Percentiles rank a stretch among this genome's conserved stretches.
Evolutionary conservation across 176 grass and related monocot species (phyloP).

Genomic region (Triticum turgidum): DNA sequence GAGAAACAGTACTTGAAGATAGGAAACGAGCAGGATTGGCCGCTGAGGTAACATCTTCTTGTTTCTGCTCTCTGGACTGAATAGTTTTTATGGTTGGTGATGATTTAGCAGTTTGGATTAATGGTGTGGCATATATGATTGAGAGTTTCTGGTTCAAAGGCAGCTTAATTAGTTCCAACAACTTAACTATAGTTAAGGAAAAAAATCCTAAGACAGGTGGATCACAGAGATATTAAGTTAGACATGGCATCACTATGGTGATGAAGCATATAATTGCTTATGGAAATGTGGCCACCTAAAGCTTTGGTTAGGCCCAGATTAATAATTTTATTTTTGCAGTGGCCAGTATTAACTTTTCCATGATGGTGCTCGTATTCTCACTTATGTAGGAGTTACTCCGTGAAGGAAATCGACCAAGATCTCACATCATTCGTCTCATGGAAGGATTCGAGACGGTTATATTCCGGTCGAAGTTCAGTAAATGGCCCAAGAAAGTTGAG

Average conservation of each 20-base stretch:
- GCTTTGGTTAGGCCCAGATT: constrained; percentile 8
- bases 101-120: constrained; percentile 18
- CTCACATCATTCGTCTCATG: constrained; percentile 81
- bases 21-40: constrained; percentile 82
- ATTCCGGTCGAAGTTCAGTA: constrained; percentile 85
- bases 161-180: background rate
- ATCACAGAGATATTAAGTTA: background rate
- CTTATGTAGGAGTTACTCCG: constrained; percentile 69
- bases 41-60: constrained; percentile 67
- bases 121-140: background rate
- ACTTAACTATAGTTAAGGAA: background rate
- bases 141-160: background rate
- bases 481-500: constrained; percentile 93
- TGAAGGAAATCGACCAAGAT: constrained; percentile 54
- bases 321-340: background rate
- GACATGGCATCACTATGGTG: background rate
- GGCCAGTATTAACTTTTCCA: background rate
- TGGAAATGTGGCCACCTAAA: background rate
- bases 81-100: background rate
- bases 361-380: constrained; percentile 15
- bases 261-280: constrained; percentile 1
- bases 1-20: constrained; percentile 83
- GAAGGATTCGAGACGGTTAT: constrained; percentile 92
- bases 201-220: background rate
- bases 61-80: constrained; percentile 25